Evolutionary conservation across 257 asterid genomes (phyloP).

Genomic region (Gentiana straminea): DNA sequence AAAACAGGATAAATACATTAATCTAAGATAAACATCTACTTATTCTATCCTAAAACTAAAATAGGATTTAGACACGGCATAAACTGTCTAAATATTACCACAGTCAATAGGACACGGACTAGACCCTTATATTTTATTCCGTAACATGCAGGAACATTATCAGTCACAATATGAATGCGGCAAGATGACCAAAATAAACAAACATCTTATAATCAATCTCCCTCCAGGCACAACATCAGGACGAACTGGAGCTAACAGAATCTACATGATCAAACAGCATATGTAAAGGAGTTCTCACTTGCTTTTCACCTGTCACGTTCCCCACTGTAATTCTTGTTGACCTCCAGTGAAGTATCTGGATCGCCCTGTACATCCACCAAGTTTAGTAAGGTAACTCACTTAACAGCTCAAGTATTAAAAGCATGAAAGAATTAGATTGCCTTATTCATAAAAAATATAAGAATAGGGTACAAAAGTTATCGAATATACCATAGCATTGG

Average conservation of each 20-base stretch:
- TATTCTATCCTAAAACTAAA: no score
- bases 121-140: no score
- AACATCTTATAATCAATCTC: background rate
- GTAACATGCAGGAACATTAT: no score
- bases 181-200: background rate
- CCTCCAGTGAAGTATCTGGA: constrained; percentile 28
- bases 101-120: no score
- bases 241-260: no score
- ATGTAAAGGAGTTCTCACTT: constrained; percentile 28
- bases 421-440: constrained; percentile 4
- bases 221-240: no score
- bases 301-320: constrained; percentile 55
- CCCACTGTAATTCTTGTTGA: constrained; percentile 19
- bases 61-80: no score
- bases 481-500: constrained; percentile 23
- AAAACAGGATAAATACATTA: no score
- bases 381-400: constrained; percentile 9
- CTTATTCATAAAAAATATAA: constrained; percentile 8
- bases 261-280: constrained; percentile 1
- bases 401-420: constrained; percentile 10
- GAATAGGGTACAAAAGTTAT: constrained; percentile 12
- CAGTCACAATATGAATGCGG: no score
- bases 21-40: no score
- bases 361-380: constrained; percentile 36
- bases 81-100: no score